Evolutionary conservation across 2,329 filamentous ascomycete species (phyloP).

Genomic region (Paracoccidioides brasiliensis): DNA sequence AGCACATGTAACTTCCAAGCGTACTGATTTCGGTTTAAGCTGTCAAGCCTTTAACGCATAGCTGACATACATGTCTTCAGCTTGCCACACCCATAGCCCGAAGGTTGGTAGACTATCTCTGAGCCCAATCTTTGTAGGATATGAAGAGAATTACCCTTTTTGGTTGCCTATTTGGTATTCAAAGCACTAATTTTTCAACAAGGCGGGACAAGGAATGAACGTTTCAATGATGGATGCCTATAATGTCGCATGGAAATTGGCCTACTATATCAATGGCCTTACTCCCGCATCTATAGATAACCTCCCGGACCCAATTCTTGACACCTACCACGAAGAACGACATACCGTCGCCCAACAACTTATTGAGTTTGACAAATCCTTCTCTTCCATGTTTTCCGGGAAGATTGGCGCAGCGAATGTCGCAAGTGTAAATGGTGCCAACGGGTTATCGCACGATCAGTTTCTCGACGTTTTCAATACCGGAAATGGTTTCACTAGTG

Average conservation of each 20-base stretch:
- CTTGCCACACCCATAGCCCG: conserved; percentile 3
- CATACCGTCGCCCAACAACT: conserved; percentile 26
- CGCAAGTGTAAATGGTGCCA: conserved; percentile 11
- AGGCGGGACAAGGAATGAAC: conserved; percentile 3
- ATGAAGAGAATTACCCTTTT: background rate
- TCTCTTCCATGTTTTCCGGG: conserved; percentile 30
- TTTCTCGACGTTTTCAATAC: conserved; percentile 26
- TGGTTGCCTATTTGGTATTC: background rate
- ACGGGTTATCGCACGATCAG: conserved; percentile 20
- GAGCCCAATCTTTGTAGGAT: background rate
- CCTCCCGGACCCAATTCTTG: conserved; percentile 17
- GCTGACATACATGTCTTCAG: background rate
- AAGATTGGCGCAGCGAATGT: conserved; percentile 20
- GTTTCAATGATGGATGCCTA: conserved; percentile 11
- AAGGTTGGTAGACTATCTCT: background rate
- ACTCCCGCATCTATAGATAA: conserved; percentile 12
- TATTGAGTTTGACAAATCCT: conserved; percentile 28
- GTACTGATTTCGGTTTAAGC: background rate
- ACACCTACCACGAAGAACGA: conserved; percentile 27
- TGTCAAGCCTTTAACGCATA: background rate
- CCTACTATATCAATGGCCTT: conserved; percentile 25
- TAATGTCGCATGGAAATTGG: conserved; percentile 32
- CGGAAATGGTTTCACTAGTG: conserved; percentile 28
- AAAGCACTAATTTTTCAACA: background rate
- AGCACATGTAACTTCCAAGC: conserved; percentile 2